Conservation (phyloP, 2,329 filamentous ascomycete genomes). For the Arthrobotrys entomopaga region DNA sequence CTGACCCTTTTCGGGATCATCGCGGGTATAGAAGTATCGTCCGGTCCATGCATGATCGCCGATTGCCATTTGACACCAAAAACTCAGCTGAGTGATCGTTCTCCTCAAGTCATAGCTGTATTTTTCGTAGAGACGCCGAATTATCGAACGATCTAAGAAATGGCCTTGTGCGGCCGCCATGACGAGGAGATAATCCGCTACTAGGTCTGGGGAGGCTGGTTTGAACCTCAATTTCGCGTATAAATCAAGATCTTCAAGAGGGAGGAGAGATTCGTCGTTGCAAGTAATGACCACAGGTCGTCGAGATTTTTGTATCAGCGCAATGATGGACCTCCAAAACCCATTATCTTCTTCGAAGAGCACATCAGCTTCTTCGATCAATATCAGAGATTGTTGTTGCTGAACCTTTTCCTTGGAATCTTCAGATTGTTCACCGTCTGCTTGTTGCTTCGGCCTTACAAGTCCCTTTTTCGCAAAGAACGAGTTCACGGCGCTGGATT, state of each 20-base stretch:
- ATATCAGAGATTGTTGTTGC: conserved; percentile 93
- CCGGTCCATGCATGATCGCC: conserved; percentile 83
- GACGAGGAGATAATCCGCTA: conserved; percentile 81
- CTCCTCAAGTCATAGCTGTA: conserved; percentile 79
- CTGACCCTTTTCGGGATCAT: conserved; percentile 78
- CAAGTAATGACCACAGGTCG: conserved; percentile 95
- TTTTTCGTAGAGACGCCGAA: conserved; percentile 75
- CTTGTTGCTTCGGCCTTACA: conserved; percentile 57
- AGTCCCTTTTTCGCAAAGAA: conserved; percentile 76
- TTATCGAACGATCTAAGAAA: conserved; percentile 73
- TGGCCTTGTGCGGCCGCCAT: conserved; percentile 91
- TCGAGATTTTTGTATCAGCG: conserved; percentile 83
- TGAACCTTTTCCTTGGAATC: conserved; percentile 59
- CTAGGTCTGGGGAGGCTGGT: conserved; percentile 73
- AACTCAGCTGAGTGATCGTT: conserved; percentile 83
- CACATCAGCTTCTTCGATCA: conserved; percentile 92
- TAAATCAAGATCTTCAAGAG: conserved; percentile 76
- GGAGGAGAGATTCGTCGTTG: conserved; percentile 86
- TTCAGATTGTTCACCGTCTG: conserved; percentile 52
- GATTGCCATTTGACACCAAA: conserved; percentile 96
- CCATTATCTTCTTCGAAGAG: conserved; percentile 95
- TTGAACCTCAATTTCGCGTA: conserved; percentile 85
- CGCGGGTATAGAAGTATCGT: conserved; percentile 86
- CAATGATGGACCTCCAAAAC: conserved; percentile 86
- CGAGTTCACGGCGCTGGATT: conserved; percentile 70